Conservation (phyloP, 805 yeast species). For the Candida sonorensis region DNA sequence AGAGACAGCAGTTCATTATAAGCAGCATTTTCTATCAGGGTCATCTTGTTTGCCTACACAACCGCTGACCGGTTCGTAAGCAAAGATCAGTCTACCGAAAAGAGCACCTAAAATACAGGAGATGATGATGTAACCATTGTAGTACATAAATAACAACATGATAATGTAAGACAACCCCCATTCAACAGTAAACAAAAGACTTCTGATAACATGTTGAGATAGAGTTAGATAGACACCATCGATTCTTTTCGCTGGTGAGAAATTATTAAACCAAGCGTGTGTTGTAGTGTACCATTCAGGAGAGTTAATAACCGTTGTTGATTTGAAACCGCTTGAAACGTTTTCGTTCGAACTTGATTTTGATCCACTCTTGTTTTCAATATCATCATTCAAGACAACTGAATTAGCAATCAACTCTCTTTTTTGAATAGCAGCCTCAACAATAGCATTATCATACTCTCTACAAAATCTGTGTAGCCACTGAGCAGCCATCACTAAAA, state of each 20-base stretch:
- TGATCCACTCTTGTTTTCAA: too few species aligned
- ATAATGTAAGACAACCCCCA: conserved; percentile 60
- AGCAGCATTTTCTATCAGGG: conserved; percentile 29
- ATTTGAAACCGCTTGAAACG: too few species aligned
- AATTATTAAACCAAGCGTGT: conserved; percentile 8
- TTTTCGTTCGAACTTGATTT: too few species aligned
- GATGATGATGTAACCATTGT: conserved; percentile 61
- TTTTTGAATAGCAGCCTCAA: conserved; percentile 5
- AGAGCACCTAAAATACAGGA: conserved; percentile 58
- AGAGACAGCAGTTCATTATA: too few species aligned
- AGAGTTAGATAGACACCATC: conserved; percentile 30
- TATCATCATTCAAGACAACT: too few species aligned
- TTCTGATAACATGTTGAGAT: conserved; percentile 45
- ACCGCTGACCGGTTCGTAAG: conserved; percentile 21
- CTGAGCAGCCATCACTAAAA: conserved; percentile 49
- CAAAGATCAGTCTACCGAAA: conserved; percentile 47
- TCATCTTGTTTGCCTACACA: conserved; percentile 24
- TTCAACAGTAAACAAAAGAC: conserved; percentile 45
- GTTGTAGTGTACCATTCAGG: conserved; percentile 18
- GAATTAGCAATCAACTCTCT: not conserved
- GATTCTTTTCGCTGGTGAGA: conserved; percentile 1
- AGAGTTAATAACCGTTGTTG: conserved; percentile 7
- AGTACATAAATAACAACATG: conserved; percentile 71
- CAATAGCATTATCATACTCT: conserved; percentile 41
- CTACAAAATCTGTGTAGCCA: conserved; percentile 49